Percentiles rank a stretch among this genome's conserved stretches.
phyloP scores from a whole-genome alignment of 2,329 filamentous ascomycete genomes.

The Zymoseptoria pseudotritici region DNA sequence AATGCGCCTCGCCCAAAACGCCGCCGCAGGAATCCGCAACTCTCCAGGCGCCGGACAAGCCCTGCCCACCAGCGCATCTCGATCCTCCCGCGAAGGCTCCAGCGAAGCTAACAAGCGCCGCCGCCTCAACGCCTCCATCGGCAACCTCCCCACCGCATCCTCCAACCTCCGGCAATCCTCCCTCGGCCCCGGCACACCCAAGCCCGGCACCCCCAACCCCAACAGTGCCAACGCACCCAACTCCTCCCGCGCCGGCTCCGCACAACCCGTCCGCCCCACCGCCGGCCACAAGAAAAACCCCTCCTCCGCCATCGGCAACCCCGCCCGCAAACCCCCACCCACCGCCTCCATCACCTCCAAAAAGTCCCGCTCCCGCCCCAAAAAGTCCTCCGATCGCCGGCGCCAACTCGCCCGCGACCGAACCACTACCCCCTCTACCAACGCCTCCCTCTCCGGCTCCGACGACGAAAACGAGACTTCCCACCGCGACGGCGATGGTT shows the following conservation, averaged over 20 bases:
- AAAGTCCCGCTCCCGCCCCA: slow-evolving; percentile 19
- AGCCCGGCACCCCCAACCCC: slow-evolving; percentile 45
- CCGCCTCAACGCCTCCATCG: slow-evolving; percentile 47
- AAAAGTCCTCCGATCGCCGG: slow-evolving; percentile 25
- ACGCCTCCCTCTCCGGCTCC: slow-evolving; percentile 22
- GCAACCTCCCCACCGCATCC: slow-evolving; percentile 46
- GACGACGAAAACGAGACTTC: slow-evolving; percentile 13
- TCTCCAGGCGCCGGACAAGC: slow-evolving; percentile 12
- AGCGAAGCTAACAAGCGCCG: slow-evolving; percentile 50
- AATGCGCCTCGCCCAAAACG: slow-evolving; percentile 34
- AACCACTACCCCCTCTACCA: slow-evolving; percentile 25
- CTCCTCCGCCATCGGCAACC: slow-evolving; percentile 9
- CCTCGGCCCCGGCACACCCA: slow-evolving; percentile 56
- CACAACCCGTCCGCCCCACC: slow-evolving; percentile 40
- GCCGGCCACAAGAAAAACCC: slow-evolving; percentile 26
- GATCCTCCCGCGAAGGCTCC: slow-evolving; percentile 31
- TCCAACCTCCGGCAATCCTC: slow-evolving; percentile 54
- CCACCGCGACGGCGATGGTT: slow-evolving; percentile 2
- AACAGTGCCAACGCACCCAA: slow-evolving; percentile 30
- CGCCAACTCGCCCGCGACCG: slow-evolving; percentile 29
- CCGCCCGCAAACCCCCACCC: slow-evolving; percentile 45
- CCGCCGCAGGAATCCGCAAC: slow-evolving; percentile 13
- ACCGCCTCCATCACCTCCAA: slow-evolving; percentile 31
- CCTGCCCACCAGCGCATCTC: slow-evolving; percentile 18
- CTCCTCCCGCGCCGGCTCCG: slow-evolving; percentile 51